Percentiles rank a stretch among this genome's conserved stretches.
Evolutionary conservation across 306 rosid genomes (phyloP).

Genomic region (Citrullus mucosospermus): DNA sequence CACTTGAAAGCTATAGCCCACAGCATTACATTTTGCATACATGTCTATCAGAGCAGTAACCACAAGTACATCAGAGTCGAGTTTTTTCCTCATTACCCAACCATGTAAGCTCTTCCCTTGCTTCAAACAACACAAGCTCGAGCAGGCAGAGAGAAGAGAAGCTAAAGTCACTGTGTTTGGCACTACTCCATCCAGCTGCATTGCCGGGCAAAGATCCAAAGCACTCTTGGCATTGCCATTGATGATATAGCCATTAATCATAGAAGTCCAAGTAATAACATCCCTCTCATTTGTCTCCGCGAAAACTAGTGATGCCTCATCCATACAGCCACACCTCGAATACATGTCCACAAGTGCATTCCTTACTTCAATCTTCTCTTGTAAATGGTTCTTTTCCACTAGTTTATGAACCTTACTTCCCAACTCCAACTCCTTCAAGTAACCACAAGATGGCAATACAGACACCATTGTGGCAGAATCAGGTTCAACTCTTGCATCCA

Average conservation of each 20-base stretch:
- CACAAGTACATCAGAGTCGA: constrained; percentile 52
- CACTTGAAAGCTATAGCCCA: constrained; percentile 34
- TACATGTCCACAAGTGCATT: constrained; percentile 84
- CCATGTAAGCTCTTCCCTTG: constrained; percentile 64
- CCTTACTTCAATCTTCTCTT: constrained; percentile 28
- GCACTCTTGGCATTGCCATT: constrained; percentile 54
- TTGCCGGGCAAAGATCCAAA: constrained; percentile 38
- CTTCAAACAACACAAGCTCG: constrained; percentile 29
- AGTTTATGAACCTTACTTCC: constrained; percentile 50
- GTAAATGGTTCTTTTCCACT: constrained; percentile 38
- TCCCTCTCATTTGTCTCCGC: constrained; percentile 39
- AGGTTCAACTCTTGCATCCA: constrained; percentile 43
- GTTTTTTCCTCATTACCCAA: constrained; percentile 58
- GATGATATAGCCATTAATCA: constrained; percentile 63
- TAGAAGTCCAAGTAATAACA: constrained; percentile 78
- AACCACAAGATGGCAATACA: constrained; percentile 63
- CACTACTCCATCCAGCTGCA: constrained; percentile 52
- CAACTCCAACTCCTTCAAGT: constrained; percentile 29
- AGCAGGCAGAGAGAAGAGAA: constrained; percentile 63
- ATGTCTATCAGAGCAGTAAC: constrained; percentile 77
- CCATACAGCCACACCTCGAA: constrained; percentile 54
- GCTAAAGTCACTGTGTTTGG: constrained; percentile 58
- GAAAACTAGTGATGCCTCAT: constrained; percentile 37
- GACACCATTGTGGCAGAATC: constrained; percentile 73
- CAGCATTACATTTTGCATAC: constrained; percentile 33